Evolutionary conservation across 75 land plant species (phyloP), one percentile per base, ranked within the genome.

Genomic region (Selaginella tamariscina): DNA sequence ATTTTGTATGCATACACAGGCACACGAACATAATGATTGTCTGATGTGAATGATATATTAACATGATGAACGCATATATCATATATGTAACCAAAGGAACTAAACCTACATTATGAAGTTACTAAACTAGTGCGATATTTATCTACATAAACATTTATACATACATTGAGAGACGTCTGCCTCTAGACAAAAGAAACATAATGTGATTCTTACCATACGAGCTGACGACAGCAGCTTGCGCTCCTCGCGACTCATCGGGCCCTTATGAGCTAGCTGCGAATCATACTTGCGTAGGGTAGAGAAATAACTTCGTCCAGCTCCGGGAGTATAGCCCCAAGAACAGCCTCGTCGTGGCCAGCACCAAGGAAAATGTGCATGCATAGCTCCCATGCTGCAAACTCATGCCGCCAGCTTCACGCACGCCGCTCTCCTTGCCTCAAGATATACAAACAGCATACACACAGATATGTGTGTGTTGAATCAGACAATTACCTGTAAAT

Each of bases 401-500:
- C 15, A 15, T 39, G 15, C 49, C 5, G 49, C 49, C 49, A 39
- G 49, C 11, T 39, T 39, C 11, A 39, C 49, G 49, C 49, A 39
- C 5, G 49, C 49, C 15, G 49, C 49, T n/a, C n/a, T n/a, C n/a
- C n/a, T n/a, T n/a, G n/a, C n/a, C n/a, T n/a, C n/a, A n/a, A 66
- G n/a, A n/a, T n/a, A n/a, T n/a, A n/a, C n/a, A n/a, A n/a, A n/a
- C n/a, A n/a, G n/a, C n/a, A n/a, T n/a, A n/a, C n/a, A n/a, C n/a
- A n/a, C n/a, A n/a, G n/a, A n/a, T n/a, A n/a, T n/a, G n/a, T n/a
- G n/a, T n/a, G n/a, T n/a, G n/a, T n/a, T n/a, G n/a, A n/a, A n/a
- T n/a, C n/a, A n/a, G n/a, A n/a, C n/a, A n/a, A n/a, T 20, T 11
- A 95, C 99, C 99, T 95, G 86, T 64, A 88, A 68, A 82, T 88